Percentiles rank a stretch among this genome's conserved stretches.
These are phyloP conservation scores for Pugionium cornutum DNA, from an alignment of 345 rosid species.

Conservation along the genomic window DNA sequence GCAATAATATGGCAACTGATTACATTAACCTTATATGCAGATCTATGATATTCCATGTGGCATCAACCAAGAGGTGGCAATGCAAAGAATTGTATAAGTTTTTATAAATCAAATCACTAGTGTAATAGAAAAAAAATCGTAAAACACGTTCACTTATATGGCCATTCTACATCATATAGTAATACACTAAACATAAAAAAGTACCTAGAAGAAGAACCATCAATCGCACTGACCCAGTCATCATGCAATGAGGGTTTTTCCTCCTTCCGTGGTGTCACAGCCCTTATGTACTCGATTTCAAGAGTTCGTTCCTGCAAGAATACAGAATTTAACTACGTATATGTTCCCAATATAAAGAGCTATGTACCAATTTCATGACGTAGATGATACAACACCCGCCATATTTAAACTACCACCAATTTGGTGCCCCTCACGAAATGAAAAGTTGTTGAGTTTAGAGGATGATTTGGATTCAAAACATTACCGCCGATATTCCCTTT, in stretches of 20 bases:
- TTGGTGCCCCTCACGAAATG: constrained; percentile 12
- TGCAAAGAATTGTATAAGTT: neutral
- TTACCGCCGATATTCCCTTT: constrained; percentile 89
- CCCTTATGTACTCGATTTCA: constrained; percentile 92
- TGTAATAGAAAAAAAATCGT: neutral
- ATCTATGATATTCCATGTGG: neutral
- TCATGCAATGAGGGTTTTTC: constrained; percentile 83
- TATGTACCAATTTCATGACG: neutral
- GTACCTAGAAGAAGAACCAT: constrained; percentile 74
- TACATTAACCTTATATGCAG: neutral
- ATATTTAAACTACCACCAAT: neutral
- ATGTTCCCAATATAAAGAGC: constrained; percentile 6
- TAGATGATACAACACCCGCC: neutral
- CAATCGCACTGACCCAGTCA: constrained; percentile 96
- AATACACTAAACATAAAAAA: neutral
- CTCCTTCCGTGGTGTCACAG: constrained; percentile 78
- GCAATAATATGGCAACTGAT: neutral
- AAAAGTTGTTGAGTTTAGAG: neutral
- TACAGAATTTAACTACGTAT: neutral
- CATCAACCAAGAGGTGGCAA: constrained; percentile 1
- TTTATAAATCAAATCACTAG: neutral
- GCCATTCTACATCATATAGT: constrained; percentile 5
- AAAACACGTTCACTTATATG: neutral
- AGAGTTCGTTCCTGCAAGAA: constrained; percentile 71
- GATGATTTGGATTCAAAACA: constrained; percentile 5